Percentiles rank a stretch among this genome's conserved stretches.
Evolutionary conservation across 208 protist species (phyloP).

Genomic region (Trypanosoma rangeli): DNA sequence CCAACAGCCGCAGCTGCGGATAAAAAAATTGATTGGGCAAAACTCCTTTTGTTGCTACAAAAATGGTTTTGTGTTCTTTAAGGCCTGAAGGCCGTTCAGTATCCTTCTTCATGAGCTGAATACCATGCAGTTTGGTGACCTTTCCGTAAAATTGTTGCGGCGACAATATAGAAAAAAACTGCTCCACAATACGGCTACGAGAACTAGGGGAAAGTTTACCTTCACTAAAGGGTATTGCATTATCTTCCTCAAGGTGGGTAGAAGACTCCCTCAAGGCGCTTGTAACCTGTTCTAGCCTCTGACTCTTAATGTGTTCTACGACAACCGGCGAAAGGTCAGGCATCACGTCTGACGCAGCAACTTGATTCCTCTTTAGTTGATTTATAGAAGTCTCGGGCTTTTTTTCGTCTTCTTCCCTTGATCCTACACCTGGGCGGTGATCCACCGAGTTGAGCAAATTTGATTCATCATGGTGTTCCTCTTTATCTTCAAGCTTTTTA

Average conservation of each 20-base stretch:
- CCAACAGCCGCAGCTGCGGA: slow-evolving; percentile 68
- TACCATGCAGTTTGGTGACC: slow-evolving; percentile 68
- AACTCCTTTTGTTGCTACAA: slow-evolving; percentile 75
- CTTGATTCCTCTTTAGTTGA: not conserved
- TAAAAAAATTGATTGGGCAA: slow-evolving; percentile 77
- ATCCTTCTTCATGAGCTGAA: slow-evolving; percentile 54
- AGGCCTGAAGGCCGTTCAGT: slow-evolving; percentile 39
- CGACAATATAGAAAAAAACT: slow-evolving; percentile 77
- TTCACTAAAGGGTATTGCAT: not conserved
- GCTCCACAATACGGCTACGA: slow-evolving; percentile 60
- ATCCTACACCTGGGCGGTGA: not conserved
- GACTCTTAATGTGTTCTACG: slow-evolving; percentile 1
- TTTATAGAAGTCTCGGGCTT: not conserved
- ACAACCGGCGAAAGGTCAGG: slow-evolving; percentile 1
- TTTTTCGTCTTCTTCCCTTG: not conserved
- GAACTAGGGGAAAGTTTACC: slow-evolving; percentile 33
- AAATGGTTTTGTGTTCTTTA: slow-evolving; percentile 64
- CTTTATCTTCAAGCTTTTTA: no score
- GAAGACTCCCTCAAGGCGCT: not conserved
- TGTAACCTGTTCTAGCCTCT: not conserved
- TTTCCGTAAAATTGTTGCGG: slow-evolving; percentile 89
- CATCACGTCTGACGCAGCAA: not conserved
- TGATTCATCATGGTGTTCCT: no score
- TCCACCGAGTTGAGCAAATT: no score
- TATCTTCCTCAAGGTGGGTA: not conserved